Evolutionary conservation across 2,329 filamentous ascomycete genomes (phyloP).

Genomic region (Talaromyces sp.): DNA sequence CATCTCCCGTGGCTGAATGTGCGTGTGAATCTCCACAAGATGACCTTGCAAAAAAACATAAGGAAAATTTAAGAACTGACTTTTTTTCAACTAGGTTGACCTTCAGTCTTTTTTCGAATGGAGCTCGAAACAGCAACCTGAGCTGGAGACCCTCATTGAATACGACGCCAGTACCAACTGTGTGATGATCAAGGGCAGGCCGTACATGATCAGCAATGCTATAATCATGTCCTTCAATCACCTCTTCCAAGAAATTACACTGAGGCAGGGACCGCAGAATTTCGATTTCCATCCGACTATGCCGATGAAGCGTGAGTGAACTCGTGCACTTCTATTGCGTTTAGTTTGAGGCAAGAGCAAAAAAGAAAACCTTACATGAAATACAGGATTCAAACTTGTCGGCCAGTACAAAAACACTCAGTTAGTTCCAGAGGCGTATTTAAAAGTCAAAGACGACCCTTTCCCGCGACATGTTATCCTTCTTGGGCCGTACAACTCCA

Average conservation of each 20-base stretch:
- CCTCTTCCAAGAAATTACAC: neutral
- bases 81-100: neutral
- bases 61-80: neutral
- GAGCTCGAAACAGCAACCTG: neutral
- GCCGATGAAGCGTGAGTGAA: neutral
- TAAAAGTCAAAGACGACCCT: neutral
- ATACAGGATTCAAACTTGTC: neutral
- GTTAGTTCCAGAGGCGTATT: neutral
- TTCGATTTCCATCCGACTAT: neutral
- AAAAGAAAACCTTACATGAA: neutral
- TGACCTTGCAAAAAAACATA: neutral
- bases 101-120: neutral
- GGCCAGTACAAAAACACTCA: neutral
- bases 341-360: neutral
- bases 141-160: neutral
- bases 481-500: neutral
- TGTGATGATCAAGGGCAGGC: neutral
- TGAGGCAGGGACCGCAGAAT: neutral
- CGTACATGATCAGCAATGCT: neutral
- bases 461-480: neutral
- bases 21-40: neutral
- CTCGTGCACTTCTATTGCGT: neutral
- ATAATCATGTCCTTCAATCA: neutral
- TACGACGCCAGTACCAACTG: neutral
- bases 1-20: neutral